Conservation (phyloP, 2,329 filamentous ascomycete species). For the Pyrenophora tritici-repentis region DNA sequence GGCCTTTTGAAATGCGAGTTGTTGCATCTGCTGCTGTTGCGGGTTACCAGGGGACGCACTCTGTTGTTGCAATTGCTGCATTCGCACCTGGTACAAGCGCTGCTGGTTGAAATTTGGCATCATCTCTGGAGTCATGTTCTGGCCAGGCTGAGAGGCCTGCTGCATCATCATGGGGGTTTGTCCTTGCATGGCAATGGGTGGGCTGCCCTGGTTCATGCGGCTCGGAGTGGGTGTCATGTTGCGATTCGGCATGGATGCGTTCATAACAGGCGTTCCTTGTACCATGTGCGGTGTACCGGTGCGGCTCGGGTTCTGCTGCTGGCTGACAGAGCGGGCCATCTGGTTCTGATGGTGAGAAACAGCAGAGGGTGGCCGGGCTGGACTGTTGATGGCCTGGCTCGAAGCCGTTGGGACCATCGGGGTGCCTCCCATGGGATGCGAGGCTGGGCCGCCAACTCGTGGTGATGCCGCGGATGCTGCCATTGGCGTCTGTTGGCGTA, state of each 20-base stretch:
- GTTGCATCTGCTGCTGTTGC: conserved; percentile 35
- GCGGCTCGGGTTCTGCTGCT: conserved; percentile 47
- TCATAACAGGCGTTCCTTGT: conserved; percentile 48
- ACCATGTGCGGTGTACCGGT: conserved; percentile 48
- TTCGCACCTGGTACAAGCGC: conserved; percentile 34
- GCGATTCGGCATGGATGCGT: conserved; percentile 43
- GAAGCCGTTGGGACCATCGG: conserved; percentile 51
- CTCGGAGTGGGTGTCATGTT: conserved; percentile 48
- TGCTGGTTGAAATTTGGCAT: conserved; percentile 38
- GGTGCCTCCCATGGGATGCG: conserved; percentile 50
- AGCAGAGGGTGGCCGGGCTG: conserved; percentile 45
- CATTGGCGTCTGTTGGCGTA: conserved; percentile 54
- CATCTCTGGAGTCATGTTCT: conserved; percentile 44
- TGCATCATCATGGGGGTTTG: conserved; percentile 46
- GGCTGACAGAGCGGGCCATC: conserved; percentile 47
- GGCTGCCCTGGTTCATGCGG: conserved; percentile 46
- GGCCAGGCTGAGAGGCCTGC: conserved; percentile 35
- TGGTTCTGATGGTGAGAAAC: conserved; percentile 46
- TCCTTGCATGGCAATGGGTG: conserved; percentile 40
- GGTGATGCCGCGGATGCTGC: conserved; percentile 49
- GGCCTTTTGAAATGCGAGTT: conserved; percentile 41
- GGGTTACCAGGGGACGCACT: conserved; percentile 26
- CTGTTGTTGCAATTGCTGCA: conserved; percentile 37
- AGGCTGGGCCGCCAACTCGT: conserved; percentile 40
- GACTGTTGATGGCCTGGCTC: conserved; percentile 46